These are phyloP conservation scores for Pascua sp. DNA, from an alignment of 1,284 basidiomycete species.

Conservation along the genomic window DNA sequence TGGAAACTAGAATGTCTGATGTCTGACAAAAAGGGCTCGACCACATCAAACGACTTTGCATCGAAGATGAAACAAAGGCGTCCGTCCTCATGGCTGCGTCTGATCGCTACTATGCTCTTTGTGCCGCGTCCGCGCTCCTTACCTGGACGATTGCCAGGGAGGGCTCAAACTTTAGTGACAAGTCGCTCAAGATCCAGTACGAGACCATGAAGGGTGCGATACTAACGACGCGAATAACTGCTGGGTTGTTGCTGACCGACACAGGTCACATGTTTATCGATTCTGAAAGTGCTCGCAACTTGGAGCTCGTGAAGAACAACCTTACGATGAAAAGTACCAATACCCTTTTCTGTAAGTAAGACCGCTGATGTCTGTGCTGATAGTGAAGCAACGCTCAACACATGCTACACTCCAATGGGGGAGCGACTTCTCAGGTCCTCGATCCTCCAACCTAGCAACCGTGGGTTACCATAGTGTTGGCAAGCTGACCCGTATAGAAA, in stretches of 20 bases:
- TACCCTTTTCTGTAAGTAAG: conserved; percentile 66
- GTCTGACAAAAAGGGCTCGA: conserved; percentile 59
- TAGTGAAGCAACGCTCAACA: conserved; percentile 59
- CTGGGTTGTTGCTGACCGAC: not conserved
- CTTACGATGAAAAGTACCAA: conserved; percentile 61
- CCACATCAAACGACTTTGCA: conserved; percentile 68
- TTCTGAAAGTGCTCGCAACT: conserved; percentile 73
- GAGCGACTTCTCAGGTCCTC: conserved; percentile 71
- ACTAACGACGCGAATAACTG: not conserved
- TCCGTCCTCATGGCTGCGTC: conserved; percentile 68
- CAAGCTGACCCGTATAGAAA: conserved; percentile 52
- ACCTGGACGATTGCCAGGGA: conserved; percentile 67
- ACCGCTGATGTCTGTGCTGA: not conserved
- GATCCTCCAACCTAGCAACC: conserved; percentile 75
- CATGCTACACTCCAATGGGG: conserved; percentile 85
- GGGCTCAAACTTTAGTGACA: conserved; percentile 65
- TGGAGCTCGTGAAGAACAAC: conserved; percentile 80
- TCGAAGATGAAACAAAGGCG: conserved; percentile 70
- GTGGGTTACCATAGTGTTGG: no score
- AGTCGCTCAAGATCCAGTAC: conserved; percentile 75
- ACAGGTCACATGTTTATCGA: conserved; percentile 90
- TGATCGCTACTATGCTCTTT: conserved; percentile 84
- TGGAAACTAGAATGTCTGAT: not conserved
- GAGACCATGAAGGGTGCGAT: conserved; percentile 60
- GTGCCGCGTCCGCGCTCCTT: conserved; percentile 78